Evolutionary conservation across 2,329 filamentous ascomycete genomes (phyloP).

Genomic region (Penicillium sp.): DNA sequence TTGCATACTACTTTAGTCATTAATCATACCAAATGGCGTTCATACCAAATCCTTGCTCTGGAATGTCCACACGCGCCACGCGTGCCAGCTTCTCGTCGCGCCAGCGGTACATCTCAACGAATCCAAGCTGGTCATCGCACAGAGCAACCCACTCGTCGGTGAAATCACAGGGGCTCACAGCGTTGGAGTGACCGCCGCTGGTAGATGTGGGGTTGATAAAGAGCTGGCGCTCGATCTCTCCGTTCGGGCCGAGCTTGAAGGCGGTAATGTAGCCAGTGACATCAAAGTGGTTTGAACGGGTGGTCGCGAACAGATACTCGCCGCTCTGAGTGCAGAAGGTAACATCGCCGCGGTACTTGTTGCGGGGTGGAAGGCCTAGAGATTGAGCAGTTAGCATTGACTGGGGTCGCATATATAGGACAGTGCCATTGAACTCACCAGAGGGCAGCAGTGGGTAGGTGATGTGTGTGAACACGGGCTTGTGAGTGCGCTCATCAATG

Average conservation of each 20-base stretch:
- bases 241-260: slow-evolving; percentile 69
- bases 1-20: slow-evolving; percentile 4
- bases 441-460: slow-evolving; percentile 78
- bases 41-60: slow-evolving; percentile 91
- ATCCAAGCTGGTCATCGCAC: slow-evolving; percentile 85
- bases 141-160: slow-evolving; percentile 87
- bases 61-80: slow-evolving; percentile 74
- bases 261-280: slow-evolving; percentile 81
- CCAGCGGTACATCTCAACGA: slow-evolving; percentile 86
- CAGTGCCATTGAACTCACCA: slow-evolving; percentile 48
- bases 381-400: not conserved
- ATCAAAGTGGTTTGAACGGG: slow-evolving; percentile 73
- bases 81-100: slow-evolving; percentile 76
- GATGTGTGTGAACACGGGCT: slow-evolving; percentile 77
- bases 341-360: slow-evolving; percentile 81
- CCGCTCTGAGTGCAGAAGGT: slow-evolving; percentile 69
- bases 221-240: slow-evolving; percentile 75
- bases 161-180: slow-evolving; percentile 80
- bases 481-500: slow-evolving; percentile 70
- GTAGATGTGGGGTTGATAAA: slow-evolving; percentile 82
- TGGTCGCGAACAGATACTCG: slow-evolving; percentile 78
- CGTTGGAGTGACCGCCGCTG: slow-evolving; percentile 85
- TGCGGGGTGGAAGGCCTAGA: slow-evolving; percentile 43
- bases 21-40: slow-evolving; percentile 94
- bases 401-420: not conserved